Conservation (phyloP, 1,284 basidiomycete species). For the Filobasidium uniguttulatum region DNA sequence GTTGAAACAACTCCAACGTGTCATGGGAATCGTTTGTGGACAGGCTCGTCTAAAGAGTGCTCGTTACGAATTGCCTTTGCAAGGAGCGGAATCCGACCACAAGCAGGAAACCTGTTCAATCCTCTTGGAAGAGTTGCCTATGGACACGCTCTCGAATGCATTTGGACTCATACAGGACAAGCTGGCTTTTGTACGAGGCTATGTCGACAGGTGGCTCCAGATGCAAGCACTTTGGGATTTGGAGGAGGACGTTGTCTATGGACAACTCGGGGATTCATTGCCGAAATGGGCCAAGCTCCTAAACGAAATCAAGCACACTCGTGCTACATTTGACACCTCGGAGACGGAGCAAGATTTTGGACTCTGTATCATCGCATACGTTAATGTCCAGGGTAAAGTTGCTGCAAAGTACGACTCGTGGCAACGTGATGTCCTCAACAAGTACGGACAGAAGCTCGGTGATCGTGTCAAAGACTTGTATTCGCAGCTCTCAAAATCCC, state of each 20-base stretch:
- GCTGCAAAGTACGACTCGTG: slow-evolving; percentile 97
- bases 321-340: slow-evolving; percentile 90
- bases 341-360: slow-evolving; percentile 85
- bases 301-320: slow-evolving; percentile 88
- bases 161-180: slow-evolving; percentile 80
- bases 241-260: slow-evolving; percentile 91
- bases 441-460: slow-evolving; percentile 84
- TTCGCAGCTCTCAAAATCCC: slow-evolving; percentile 74
- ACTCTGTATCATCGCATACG: slow-evolving; percentile 89
- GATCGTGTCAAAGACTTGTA: slow-evolving; percentile 95
- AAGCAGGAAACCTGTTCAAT: slow-evolving; percentile 60
- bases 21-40: slow-evolving; percentile 56
- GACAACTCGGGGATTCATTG: slow-evolving; percentile 80
- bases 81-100: slow-evolving; percentile 52
- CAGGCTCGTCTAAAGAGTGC: slow-evolving; percentile 81
- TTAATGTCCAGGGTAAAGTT: slow-evolving; percentile 91
- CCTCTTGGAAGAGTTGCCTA: slow-evolving; percentile 44
- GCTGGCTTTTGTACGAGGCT: slow-evolving; percentile 69
- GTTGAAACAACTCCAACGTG: slow-evolving; percentile 68
- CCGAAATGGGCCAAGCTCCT: slow-evolving; percentile 87
- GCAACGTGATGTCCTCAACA: slow-evolving; percentile 84
- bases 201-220: slow-evolving; percentile 94
- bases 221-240: slow-evolving; percentile 99
- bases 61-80: slow-evolving; percentile 85
- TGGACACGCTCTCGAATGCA: slow-evolving; percentile 63